phyloP scores from a whole-genome alignment of 2,329 filamentous ascomycete species.

The Penicillium digitatum region DNA sequence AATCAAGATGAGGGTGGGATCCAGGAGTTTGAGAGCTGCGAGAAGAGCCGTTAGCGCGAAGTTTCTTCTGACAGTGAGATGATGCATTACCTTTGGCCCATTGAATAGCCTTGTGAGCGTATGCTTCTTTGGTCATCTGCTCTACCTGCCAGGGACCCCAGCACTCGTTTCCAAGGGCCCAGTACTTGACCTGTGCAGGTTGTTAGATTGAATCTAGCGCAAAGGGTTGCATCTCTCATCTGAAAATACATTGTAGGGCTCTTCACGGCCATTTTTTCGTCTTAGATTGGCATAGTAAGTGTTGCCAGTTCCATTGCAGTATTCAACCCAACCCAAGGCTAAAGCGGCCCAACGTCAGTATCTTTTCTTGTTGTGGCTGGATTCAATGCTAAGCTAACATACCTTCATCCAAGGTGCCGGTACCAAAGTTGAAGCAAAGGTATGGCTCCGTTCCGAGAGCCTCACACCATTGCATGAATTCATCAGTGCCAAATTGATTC shows the following conservation, averaged over 20 bases:
- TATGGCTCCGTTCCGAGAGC: conserved; percentile 72
- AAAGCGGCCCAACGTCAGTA: background rate
- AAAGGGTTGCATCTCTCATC: background rate
- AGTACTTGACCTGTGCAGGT: conserved; percentile 62
- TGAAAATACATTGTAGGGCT: conserved; percentile 63
- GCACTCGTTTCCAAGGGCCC: conserved; percentile 74
- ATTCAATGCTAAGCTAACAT: background rate
- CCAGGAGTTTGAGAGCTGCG: conserved; percentile 44
- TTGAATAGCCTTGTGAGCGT: conserved; percentile 56
- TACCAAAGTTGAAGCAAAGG: conserved; percentile 76
- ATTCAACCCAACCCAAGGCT: conserved; percentile 75
- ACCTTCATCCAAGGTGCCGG: conserved; percentile 59
- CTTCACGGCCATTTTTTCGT: conserved; percentile 66
- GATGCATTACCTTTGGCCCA: conserved; percentile 51
- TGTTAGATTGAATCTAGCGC: conserved; percentile 4
- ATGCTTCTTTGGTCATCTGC: conserved; percentile 57
- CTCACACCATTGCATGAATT: conserved; percentile 79
- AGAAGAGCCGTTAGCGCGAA: conserved; percentile 1
- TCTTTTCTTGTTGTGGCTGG: background rate
- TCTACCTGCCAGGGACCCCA: conserved; percentile 60
- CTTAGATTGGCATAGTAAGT: conserved; percentile 80
- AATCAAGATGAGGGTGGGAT: conserved; percentile 65
- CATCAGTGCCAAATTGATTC: conserved; percentile 79
- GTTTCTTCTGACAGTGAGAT: background rate
- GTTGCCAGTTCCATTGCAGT: conserved; percentile 74